These are phyloP conservation scores for Suhomyces kunorum DNA, from an alignment of 1,139 yeast genomes.

Conservation along the genomic window DNA sequence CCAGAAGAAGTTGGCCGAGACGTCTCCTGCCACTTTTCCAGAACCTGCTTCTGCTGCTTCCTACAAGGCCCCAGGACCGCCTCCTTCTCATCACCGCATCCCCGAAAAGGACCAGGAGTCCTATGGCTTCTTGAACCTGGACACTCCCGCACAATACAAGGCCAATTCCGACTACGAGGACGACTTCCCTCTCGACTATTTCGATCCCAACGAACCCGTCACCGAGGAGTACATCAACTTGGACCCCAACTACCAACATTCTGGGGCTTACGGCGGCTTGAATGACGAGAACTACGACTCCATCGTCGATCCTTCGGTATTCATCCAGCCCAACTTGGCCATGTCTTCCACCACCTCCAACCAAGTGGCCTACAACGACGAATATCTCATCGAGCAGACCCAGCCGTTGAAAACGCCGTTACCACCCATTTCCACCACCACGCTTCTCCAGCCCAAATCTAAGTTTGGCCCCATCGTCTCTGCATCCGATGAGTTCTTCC, in stretches of 20 bases:
- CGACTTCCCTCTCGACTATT: constrained; percentile 71
- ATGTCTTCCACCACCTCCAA: constrained; percentile 15
- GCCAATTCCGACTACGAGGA: constrained; percentile 44
- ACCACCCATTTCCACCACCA: constrained; percentile 16
- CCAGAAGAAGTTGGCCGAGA: constrained; percentile 25
- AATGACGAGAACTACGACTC: constrained; percentile 31
- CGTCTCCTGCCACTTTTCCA: constrained; percentile 7
- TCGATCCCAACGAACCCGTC: constrained; percentile 30
- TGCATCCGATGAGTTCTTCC: constrained; percentile 25
- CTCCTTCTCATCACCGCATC: neutral
- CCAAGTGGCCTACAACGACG: constrained; percentile 43
- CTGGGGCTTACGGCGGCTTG: constrained; percentile 17
- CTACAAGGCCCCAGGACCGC: neutral
- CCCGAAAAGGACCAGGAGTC: constrained; percentile 19
- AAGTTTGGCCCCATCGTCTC: constrained; percentile 16
- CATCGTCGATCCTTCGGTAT: constrained; percentile 33
- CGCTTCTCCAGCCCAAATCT: constrained; percentile 19
- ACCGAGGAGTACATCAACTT: constrained; percentile 36
- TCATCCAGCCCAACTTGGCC: constrained; percentile 15
- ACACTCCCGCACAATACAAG: constrained; percentile 30
- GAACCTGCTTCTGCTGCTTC: constrained; percentile 2
- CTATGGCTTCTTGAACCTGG: constrained; percentile 26
- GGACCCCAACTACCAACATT: constrained; percentile 33
- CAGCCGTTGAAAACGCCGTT: constrained; percentile 34
- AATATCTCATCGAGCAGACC: constrained; percentile 51